These are phyloP conservation scores for Candida khao-thaluensis DNA, from an alignment of 805 yeast genomes.

Conservation along the genomic window DNA sequence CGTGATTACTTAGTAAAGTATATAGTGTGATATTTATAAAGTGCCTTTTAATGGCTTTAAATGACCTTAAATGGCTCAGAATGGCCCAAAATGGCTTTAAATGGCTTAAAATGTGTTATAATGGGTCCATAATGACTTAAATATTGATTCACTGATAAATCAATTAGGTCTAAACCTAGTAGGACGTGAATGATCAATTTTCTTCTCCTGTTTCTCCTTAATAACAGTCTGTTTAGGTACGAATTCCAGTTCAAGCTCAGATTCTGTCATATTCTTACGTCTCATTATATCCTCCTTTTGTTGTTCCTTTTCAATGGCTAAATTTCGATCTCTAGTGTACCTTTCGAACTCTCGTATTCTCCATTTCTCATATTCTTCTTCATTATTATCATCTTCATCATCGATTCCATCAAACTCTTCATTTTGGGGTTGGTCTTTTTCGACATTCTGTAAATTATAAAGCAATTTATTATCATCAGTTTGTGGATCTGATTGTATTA, in stretches of 20 bases:
- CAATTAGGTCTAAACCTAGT: too few species aligned
- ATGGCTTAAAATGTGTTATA: too few species aligned
- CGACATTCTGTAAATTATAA: slow-evolving; percentile 2
- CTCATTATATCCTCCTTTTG: slow-evolving; percentile 24
- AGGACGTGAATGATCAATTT: slow-evolving; percentile 27
- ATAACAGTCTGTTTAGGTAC: too few species aligned
- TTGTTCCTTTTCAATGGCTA: slow-evolving; percentile 21
- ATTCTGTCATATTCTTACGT: slow-evolving; percentile 14
- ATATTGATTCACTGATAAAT: too few species aligned
- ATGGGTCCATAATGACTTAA: too few species aligned
- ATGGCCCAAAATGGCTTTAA: too few species aligned
- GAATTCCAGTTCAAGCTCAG: slow-evolving; percentile 10
- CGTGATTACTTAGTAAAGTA: too few species aligned
- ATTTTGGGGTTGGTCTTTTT: neutral
- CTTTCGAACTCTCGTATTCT: slow-evolving; percentile 26
- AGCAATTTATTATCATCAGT: slow-evolving; percentile 4
- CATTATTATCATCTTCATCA: slow-evolving; percentile 33
- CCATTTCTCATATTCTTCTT: slow-evolving; percentile 33
- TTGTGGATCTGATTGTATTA: neutral
- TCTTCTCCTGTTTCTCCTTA: slow-evolving; percentile 15
- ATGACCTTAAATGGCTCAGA: too few species aligned
- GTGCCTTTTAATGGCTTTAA: too few species aligned
- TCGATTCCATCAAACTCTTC: slow-evolving; percentile 30
- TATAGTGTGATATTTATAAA: too few species aligned
- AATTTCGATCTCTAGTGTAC: slow-evolving; percentile 22